These are phyloP conservation scores for Penicillium verhagenii DNA, from an alignment of 495 filamentous ascomycete genomes.

Conservation along the genomic window DNA sequence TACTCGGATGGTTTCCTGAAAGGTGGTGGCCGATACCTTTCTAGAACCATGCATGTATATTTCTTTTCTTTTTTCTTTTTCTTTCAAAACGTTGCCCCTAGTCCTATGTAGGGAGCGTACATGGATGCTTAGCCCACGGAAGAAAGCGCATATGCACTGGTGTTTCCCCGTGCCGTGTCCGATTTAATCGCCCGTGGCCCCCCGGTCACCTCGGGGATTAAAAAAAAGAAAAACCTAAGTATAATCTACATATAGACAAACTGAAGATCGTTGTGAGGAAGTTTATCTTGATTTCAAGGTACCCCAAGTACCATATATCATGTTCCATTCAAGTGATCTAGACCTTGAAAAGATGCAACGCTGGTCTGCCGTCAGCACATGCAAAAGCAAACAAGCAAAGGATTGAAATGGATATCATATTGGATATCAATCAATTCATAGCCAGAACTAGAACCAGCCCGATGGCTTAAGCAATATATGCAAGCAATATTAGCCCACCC, in stretches of 20 bases:
- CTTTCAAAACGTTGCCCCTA: no score
- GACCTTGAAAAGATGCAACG: not conserved
- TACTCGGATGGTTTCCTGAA: conserved; percentile 21
- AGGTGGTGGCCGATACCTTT: conserved; percentile 21
- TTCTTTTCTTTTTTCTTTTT: no score
- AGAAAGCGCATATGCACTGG: not conserved
- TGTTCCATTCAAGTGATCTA: not conserved
- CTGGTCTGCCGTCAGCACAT: no score
- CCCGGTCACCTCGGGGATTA: no score
- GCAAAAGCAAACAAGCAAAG: no score
- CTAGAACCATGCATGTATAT: conserved; percentile 24
- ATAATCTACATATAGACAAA: no score
- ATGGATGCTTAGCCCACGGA: not conserved
- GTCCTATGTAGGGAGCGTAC: conserved; percentile 4
- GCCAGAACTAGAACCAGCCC: not conserved
- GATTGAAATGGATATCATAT: no score
- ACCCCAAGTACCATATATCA: no score
- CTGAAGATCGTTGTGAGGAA: no score
- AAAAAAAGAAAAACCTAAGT: no score
- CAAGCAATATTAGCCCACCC: not conserved
- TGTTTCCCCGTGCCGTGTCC: not conserved
- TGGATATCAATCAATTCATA: no score
- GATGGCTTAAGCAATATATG: not conserved
- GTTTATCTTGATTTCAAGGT: no score
- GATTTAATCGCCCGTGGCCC: not conserved